Percentiles rank a stretch among this genome's conserved stretches.
Evolutionary conservation across 2,329 filamentous ascomycete species (phyloP).

Genomic region (Plectosphaerella plurivora): DNA sequence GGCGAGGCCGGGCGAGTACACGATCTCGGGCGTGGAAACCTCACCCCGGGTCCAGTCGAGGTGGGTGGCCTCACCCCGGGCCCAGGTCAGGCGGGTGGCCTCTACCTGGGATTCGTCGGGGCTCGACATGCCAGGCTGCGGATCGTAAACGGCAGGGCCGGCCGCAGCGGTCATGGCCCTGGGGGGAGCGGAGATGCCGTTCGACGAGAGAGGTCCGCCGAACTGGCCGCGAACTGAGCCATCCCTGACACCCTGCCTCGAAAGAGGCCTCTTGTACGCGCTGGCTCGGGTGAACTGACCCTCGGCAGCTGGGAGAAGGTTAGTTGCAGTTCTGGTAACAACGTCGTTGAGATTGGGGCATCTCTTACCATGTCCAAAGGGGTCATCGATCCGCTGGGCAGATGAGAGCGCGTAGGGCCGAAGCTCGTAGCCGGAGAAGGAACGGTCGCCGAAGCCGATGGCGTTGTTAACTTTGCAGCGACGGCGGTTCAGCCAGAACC

Average conservation of each 20-base stretch:
- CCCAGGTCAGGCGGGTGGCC: not conserved
- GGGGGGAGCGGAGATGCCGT: not conserved
- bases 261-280: not conserved
- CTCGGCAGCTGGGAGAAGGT: not conserved
- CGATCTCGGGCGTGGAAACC: slow-evolving; percentile 11
- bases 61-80: not conserved
- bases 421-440: slow-evolving; percentile 15
- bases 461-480: slow-evolving; percentile 3
- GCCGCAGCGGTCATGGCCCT: not conserved
- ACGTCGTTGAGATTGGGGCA: not conserved
- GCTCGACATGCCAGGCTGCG: too few relatives aligned
- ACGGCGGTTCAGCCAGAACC: not conserved
- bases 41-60: slow-evolving; percentile 4
- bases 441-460: slow-evolving; percentile 2
- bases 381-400: not conserved
- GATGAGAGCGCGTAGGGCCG: slow-evolving; percentile 4
- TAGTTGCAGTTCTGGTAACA: too few relatives aligned
- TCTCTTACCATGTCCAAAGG: slow-evolving; percentile 5
- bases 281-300: slow-evolving; percentile 9
- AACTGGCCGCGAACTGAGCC: too few relatives aligned
- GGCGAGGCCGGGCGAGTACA: slow-evolving; percentile 10
- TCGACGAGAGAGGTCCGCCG: too few relatives aligned
- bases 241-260: too few relatives aligned
- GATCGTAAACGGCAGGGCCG: too few relatives aligned
- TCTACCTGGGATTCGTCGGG: too few relatives aligned